Conservation (phyloP, 1,284 basidiomycete genomes). For the Wallemia mellicola region DNA sequence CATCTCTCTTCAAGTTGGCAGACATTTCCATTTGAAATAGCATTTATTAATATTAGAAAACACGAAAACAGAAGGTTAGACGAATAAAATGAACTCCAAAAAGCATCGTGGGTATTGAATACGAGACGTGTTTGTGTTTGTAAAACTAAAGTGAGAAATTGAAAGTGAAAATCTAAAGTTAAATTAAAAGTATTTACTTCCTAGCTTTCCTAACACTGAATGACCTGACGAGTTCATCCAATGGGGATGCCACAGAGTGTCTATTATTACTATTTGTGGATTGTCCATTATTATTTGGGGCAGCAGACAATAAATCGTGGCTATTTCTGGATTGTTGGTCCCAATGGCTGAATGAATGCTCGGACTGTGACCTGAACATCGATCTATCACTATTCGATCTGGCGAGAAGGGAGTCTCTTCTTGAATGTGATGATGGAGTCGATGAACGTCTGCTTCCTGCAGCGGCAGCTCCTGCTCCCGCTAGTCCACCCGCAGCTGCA, state of each 20-base stretch:
- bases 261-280: neutral
- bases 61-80: too few species aligned
- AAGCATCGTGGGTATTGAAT: too few species aligned
- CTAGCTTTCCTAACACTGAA: neutral
- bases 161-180: too few species aligned
- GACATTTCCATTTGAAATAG: neutral
- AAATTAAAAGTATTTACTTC: neutral
- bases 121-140: neutral
- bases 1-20: neutral
- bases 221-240: neutral
- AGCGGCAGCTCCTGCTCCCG: neutral
- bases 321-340: neutral
- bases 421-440: neutral
- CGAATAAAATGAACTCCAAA: too few species aligned
- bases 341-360: neutral
- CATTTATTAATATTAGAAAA: neutral
- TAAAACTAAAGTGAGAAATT: too few species aligned
- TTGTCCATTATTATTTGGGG: neutral
- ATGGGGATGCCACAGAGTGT: neutral
- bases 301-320: neutral
- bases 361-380: neutral
- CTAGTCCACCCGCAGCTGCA: neutral
- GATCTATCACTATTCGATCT: neutral
- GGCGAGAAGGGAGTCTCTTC: neutral
- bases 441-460: neutral